Evolutionary conservation across 1,284 basidiomycete species (phyloP).

Genomic region (Cystobasidium pallidum): DNA sequence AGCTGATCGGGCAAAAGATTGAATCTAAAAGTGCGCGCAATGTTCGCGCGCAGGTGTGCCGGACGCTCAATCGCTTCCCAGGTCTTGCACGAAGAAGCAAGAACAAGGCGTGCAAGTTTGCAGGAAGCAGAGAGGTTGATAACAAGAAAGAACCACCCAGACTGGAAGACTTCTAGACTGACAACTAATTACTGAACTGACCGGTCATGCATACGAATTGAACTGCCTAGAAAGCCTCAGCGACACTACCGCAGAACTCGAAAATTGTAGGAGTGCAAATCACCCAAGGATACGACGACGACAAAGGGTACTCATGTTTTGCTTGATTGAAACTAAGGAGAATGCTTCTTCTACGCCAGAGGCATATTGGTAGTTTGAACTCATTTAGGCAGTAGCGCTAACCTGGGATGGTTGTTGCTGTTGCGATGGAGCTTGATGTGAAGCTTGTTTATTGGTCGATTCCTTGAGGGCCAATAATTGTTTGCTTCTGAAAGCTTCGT

Average conservation of each 20-base stretch:
- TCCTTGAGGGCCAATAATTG: conserved; percentile 93
- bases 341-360: not conserved
- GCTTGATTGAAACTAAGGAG: not conserved
- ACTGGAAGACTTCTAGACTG: not conserved
- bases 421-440: conserved; percentile 13
- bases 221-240: too few relatives aligned
- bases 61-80: too few relatives aligned
- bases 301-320: not conserved
- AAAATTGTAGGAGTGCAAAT: not conserved
- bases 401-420: conserved; percentile 17
- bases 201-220: not conserved
- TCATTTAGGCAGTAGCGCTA: conserved; percentile 9
- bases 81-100: too few relatives aligned
- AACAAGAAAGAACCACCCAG: not conserved
- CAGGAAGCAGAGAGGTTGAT: not conserved
- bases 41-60: too few relatives aligned
- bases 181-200: not conserved
- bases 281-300: not conserved
- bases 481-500: conserved; percentile 98
- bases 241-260: too few relatives aligned
- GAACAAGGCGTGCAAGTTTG: too few relatives aligned
- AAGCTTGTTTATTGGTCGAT: conserved; percentile 55
- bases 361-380: not conserved
- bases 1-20: too few relatives aligned
- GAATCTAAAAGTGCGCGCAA: too few relatives aligned